Evolutionary conservation across 2,329 filamentous ascomycete species (phyloP).

Genomic region (Hymenoscyphus repandus): DNA sequence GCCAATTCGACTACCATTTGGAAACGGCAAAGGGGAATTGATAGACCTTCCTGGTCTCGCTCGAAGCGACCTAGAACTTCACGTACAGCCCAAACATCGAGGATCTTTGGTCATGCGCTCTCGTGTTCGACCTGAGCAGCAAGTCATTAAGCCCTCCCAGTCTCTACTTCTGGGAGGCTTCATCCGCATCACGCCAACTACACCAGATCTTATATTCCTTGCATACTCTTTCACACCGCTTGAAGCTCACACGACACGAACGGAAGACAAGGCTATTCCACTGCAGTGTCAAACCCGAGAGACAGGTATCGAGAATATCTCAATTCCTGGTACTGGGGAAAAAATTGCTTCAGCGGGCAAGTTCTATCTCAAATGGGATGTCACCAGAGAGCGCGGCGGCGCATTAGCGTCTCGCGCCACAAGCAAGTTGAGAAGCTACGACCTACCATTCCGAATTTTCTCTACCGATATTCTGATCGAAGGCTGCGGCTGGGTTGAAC

Average conservation of each 20-base stretch:
- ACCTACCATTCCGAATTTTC: conserved; percentile 74
- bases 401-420: conserved; percentile 62
- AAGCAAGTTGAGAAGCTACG: conserved; percentile 57
- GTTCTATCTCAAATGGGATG: conserved; percentile 73
- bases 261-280: conserved; percentile 65
- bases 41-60: conserved; percentile 87
- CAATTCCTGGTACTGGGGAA: conserved; percentile 49
- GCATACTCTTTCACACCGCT: conserved; percentile 85
- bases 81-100: conserved; percentile 63
- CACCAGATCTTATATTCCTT: conserved; percentile 60
- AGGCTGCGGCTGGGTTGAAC: conserved; percentile 88
- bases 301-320: conserved; percentile 58
- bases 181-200: conserved; percentile 76
- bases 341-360: conserved; percentile 66
- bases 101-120: conserved; percentile 71
- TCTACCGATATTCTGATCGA: conserved; percentile 84
- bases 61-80: conserved; percentile 65
- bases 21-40: conserved; percentile 78
- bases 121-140: conserved; percentile 68
- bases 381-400: conserved; percentile 73
- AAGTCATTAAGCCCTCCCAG: conserved; percentile 67
- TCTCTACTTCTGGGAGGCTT: conserved; percentile 82
- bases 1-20: conserved; percentile 88
- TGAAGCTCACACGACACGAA: conserved; percentile 68
- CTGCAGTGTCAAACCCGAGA: conserved; percentile 62